Evolutionary conservation across 2,329 filamentous ascomycete species (phyloP).

Genomic region (Fusarium marasasianum): DNA sequence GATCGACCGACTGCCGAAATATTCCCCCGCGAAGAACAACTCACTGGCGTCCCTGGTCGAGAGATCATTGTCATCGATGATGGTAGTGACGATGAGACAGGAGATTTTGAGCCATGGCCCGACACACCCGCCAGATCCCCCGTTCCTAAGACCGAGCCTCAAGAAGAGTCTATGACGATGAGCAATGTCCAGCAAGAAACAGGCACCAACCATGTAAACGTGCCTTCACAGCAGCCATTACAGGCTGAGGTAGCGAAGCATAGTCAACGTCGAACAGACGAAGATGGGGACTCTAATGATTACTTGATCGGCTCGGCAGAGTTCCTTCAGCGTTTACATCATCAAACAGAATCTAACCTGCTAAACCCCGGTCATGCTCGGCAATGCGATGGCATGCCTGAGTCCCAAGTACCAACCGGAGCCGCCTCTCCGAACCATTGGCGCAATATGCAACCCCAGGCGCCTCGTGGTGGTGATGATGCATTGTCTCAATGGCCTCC

Average conservation of each 20-base stretch:
- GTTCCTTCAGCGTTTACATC: neutral
- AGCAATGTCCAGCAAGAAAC: rapidly evolving
- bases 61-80: neutral
- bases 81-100: rapidly evolving
- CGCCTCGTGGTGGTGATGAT: rapidly evolving
- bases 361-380: neutral
- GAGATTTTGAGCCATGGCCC: rapidly evolving
- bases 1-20: neutral
- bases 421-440: neutral
- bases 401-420: neutral
- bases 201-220: rapidly evolving
- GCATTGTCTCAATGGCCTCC: neutral
- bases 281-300: neutral
- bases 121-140: rapidly evolving
- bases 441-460: rapidly evolving
- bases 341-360: no score
- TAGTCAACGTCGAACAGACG: neutral
- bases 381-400: rapidly evolving
- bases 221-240: rapidly evolving
- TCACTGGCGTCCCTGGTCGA: rapidly evolving
- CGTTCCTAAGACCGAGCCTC: neutral
- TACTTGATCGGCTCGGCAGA: neutral
- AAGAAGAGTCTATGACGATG: rapidly evolving
- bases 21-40: neutral
- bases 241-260: rapidly evolving